Conservation (phyloP, 495 filamentous ascomycete species). For the Hypomontagnella monticulosa region DNA sequence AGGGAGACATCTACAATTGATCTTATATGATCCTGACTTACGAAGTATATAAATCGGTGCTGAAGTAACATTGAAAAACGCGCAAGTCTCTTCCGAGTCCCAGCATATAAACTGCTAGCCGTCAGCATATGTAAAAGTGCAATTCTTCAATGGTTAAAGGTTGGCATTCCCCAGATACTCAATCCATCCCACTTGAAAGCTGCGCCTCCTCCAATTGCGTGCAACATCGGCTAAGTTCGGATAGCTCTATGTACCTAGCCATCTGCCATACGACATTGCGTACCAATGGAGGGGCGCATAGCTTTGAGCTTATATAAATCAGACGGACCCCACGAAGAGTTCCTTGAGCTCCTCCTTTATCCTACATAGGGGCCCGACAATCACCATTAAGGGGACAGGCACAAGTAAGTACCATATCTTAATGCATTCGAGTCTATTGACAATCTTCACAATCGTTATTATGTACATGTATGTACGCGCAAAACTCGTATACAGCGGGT, state of each 20-base stretch:
- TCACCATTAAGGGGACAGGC: slow-evolving; percentile 1
- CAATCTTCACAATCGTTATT: slow-evolving; percentile 15
- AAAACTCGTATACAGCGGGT: not conserved
- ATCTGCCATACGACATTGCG: not conserved
- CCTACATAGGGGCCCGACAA: no score
- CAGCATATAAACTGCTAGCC: no score
- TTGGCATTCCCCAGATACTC: not conserved
- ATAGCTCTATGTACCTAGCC: not conserved
- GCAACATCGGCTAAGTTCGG: slow-evolving; percentile 7
- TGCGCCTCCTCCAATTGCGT: slow-evolving; percentile 4
- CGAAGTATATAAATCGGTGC: no score
- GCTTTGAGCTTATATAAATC: not conserved
- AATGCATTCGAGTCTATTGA: slow-evolving; percentile 18
- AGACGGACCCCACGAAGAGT: slow-evolving; percentile 1
- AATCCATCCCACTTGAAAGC: slow-evolving; percentile 1
- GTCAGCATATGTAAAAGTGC: not conserved
- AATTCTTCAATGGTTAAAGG: slow-evolving; percentile 1
- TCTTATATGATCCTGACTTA: no score
- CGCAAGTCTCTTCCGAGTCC: no score
- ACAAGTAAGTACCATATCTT: slow-evolving; percentile 4
- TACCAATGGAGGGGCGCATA: not conserved
- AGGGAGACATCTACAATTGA: no score
- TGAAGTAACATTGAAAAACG: no score
- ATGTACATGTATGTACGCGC: not conserved
- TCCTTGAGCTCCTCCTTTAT: not conserved